These are phyloP conservation scores for Rhizophora apiculata DNA, from an alignment of 345 rosid genomes.

Conservation along the genomic window DNA sequence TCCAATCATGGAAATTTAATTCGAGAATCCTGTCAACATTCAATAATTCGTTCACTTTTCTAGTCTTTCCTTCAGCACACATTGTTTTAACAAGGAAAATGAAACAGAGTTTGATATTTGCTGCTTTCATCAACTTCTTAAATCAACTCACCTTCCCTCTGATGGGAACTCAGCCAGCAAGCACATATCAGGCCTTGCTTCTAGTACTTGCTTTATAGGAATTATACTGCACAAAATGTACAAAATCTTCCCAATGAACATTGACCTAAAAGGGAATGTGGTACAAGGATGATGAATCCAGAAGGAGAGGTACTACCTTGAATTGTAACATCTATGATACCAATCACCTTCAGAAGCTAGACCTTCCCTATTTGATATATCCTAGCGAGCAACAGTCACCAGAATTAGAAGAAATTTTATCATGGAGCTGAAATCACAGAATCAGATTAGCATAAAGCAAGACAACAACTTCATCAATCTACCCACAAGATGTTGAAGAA, in stretches of 20 bases:
- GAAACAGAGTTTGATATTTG: background rate
- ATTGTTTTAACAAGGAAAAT: background rate
- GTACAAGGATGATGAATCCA: constrained; percentile 8
- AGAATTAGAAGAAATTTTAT: constrained; percentile 14
- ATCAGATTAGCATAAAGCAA: constrained; percentile 4
- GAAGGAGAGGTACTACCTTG: constrained; percentile 38
- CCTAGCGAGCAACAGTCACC: constrained; percentile 36
- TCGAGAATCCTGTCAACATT: background rate
- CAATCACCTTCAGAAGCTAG: constrained; percentile 59
- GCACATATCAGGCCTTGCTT: constrained; percentile 68
- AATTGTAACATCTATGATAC: constrained; percentile 49
- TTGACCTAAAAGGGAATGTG: background rate
- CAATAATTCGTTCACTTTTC: background rate
- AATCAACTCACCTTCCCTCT: constrained; percentile 53
- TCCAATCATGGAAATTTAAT: constrained; percentile 12
- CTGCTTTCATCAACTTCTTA: background rate
- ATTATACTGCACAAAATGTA: constrained; percentile 44
- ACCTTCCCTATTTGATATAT: constrained; percentile 73
- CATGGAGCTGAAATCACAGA: background rate
- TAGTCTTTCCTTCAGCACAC: background rate
- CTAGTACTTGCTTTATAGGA: constrained; percentile 60
- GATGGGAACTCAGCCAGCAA: constrained; percentile 72
- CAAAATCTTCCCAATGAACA: constrained; percentile 4
- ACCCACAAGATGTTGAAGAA: constrained; percentile 63
- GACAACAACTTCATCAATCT: constrained; percentile 15